A percentile compares a stretch with the other conserved stretches of the same genome.
Conservation (phyloP, 805 yeast species). For the Wickerhamomyces subpelliculosus region DNA sequence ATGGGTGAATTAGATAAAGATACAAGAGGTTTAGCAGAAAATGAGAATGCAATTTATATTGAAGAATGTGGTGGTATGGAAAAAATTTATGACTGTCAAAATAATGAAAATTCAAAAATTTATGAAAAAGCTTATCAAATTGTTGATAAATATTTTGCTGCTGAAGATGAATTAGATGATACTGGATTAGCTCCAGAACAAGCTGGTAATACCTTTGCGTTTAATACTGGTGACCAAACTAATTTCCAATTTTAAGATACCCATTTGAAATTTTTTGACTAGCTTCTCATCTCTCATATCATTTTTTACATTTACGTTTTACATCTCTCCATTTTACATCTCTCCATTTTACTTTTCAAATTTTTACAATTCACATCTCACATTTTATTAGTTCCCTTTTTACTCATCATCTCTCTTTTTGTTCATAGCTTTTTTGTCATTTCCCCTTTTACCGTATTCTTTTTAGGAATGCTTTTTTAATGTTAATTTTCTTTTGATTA, state of each 20-base stretch:
- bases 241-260: slow-evolving; percentile 17
- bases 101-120: slow-evolving; percentile 84
- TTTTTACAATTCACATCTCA: neutral
- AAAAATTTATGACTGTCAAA: slow-evolving; percentile 89
- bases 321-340: neutral
- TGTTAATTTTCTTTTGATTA: no score
- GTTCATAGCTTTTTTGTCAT: no score
- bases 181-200: slow-evolving; percentile 74
- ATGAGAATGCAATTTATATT: slow-evolving; percentile 84
- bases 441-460: no score
- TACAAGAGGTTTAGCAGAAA: slow-evolving; percentile 56
- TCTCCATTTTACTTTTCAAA: neutral
- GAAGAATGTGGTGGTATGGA: slow-evolving; percentile 99
- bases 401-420: neutral
- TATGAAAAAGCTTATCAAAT: slow-evolving; percentile 86
- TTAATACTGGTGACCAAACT: slow-evolving; percentile 61
- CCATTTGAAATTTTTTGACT: neutral
- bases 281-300: neutral
- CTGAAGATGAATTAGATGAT: slow-evolving; percentile 66
- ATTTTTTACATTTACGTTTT: neutral
- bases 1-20: slow-evolving; percentile 93
- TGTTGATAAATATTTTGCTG: slow-evolving; percentile 86
- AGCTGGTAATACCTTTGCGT: slow-evolving; percentile 80
- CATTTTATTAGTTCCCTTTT: neutral
- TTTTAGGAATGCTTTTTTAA: no score